phyloP scores from a whole-genome alignment of 768 basidiomycete genomes.

The Lyophyllum shimeji region DNA sequence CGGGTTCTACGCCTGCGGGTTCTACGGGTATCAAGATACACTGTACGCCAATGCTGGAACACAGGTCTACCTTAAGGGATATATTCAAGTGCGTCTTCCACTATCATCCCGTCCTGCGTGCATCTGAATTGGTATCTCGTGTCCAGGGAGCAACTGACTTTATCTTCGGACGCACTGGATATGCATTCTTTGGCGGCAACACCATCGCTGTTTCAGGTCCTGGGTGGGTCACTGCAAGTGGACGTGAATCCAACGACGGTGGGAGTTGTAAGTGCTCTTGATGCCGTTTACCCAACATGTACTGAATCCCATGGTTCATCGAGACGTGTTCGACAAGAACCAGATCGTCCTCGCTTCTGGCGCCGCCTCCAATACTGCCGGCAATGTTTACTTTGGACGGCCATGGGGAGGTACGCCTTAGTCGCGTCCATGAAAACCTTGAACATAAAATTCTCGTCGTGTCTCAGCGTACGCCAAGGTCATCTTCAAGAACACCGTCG shows the following conservation, averaged over 20 bases:
- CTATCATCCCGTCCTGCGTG: neutral
- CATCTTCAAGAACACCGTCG: conserved; percentile 45
- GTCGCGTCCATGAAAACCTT: neutral
- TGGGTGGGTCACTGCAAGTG: conserved; percentile 50
- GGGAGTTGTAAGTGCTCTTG: conserved; percentile 39
- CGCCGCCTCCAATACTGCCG: conserved; percentile 34
- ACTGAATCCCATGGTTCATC: neutral
- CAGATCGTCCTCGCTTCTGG: conserved; percentile 40
- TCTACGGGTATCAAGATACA: conserved; percentile 50
- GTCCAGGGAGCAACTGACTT: conserved; percentile 48
- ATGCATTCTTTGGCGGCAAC: conserved; percentile 48
- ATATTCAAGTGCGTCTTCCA: conserved; percentile 39
- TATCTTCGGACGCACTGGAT: conserved; percentile 45
- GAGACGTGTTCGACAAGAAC: conserved; percentile 47
- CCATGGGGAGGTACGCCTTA: conserved; percentile 45
- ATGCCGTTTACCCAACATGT: neutral
- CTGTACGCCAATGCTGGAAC: conserved; percentile 44
- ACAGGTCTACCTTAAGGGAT: conserved; percentile 46
- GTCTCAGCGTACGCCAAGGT: conserved; percentile 45
- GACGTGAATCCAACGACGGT: conserved; percentile 41
- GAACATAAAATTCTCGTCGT: neutral
- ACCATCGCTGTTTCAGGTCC: conserved; percentile 43
- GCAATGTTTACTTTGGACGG: conserved; percentile 42
- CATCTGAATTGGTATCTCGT: neutral
- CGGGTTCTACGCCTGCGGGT: conserved; percentile 45